Base-by-base conservation (phyloP, 257 asterid genomes). In the Mitragyna speciosa region DNA sequence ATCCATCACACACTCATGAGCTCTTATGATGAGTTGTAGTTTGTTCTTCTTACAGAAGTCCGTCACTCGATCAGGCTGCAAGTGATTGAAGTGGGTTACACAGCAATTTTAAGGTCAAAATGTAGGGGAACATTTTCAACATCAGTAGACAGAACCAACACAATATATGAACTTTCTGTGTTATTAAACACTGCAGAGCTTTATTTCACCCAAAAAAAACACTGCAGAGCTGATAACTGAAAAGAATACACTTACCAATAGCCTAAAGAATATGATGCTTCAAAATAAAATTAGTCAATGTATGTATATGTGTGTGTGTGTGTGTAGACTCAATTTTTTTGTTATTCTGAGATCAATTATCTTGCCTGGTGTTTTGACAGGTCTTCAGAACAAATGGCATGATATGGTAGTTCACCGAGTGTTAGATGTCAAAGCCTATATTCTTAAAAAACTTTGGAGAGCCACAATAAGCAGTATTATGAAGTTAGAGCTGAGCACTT, bases 1-100 rank as follows among this genome's bases (percentile, higher is more conserved):
- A 86, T 96, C 99, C 99, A 96, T 96, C 63, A 96, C 99, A 59
- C 99, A 96, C 81, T 96, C 99, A 48, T 96, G 99, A 64, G 99
- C 99, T 90, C 99, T 89, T 80, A 94, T 92, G 81, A 96, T 96
- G 63, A 96, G 93, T 77, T 89, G 97, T 79, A 96, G 83, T 85
- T 91, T 96, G 88, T 96, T 96, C 87, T 77, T 92, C 92, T 92
- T 96, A 83, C 99, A 96, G 88, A 96, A 96, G 9, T 94, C 99
- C 19, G 97, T 87, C 66, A 96, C 99, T 30, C 98, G 94, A 83
- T 96, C 99, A 79, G 99, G 99, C 99, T 96, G 96, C 89, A 87
- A 58, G 75, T n/a, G 71, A 70, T 58, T 63, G 43, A 58, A 78
- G 45, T 33, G 49, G n/a, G 49, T 65, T 28, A n/a, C 39, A 66